These are phyloP conservation scores for Pyronema omphalodes DNA, from an alignment of 495 filamentous ascomycete genomes.

Conservation along the genomic window DNA sequence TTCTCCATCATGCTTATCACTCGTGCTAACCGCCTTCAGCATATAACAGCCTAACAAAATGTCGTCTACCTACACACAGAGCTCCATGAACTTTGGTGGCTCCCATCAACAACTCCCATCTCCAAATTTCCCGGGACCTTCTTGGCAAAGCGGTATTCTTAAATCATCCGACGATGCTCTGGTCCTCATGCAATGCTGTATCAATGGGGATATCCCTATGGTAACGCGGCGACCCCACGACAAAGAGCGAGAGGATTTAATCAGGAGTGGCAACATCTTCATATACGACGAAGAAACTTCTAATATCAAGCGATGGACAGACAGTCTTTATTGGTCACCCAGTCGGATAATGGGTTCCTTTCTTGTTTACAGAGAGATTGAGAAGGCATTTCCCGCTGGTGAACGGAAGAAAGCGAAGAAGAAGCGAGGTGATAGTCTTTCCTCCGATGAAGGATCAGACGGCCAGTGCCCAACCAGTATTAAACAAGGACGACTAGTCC, in stretches of 20 bases:
- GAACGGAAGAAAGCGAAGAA: conserved; percentile 82
- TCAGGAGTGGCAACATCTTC: conserved; percentile 69
- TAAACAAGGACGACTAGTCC: too few species aligned
- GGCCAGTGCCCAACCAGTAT: too few species aligned
- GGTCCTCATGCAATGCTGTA: conserved; percentile 55
- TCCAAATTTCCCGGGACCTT: too few species aligned
- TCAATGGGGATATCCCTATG: conserved; percentile 48
- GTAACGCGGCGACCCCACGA: conserved; percentile 73
- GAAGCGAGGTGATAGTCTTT: conserved; percentile 23
- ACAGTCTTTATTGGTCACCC: conserved; percentile 76
- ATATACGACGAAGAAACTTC: conserved; percentile 80
- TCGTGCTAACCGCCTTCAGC: too few species aligned
- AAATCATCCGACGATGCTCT: conserved; percentile 41
- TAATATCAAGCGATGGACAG: conserved; percentile 87
- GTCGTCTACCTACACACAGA: too few species aligned
- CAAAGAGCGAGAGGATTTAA: conserved; percentile 51
- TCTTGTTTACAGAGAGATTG: conserved; percentile 73
- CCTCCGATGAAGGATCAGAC: conserved; percentile 23
- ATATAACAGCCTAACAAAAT: too few species aligned
- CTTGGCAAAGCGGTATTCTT: background rate
- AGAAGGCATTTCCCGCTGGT: conserved; percentile 63
- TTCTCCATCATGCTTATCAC: too few species aligned
- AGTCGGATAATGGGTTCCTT: conserved; percentile 79
- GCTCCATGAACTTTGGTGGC: too few species aligned
- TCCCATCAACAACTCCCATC: too few species aligned